A percentile compares a stretch with the other conserved stretches of the same genome.
Evolutionary conservation across 257 asterid genomes (phyloP).

Genomic region (Thymus mandschuricus): DNA sequence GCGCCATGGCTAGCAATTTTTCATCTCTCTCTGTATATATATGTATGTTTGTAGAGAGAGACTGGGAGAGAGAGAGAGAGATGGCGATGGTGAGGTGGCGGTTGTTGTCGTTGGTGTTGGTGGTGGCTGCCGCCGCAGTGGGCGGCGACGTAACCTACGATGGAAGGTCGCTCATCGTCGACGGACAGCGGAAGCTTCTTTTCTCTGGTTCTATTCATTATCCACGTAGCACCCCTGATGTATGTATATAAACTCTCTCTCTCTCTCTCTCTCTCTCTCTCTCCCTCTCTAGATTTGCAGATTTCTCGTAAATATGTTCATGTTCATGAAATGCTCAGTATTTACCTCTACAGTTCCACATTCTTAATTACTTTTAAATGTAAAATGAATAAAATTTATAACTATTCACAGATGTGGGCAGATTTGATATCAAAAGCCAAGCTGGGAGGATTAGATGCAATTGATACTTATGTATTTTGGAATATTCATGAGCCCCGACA

Average conservation of each 20-base stretch:
- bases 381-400: not conserved
- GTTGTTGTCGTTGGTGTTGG: not conserved
- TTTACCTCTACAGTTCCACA: no score
- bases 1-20: no score
- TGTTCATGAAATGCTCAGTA: no score
- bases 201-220: slow-evolving; percentile 94
- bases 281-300: no score
- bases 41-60: no score
- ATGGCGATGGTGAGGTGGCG: slow-evolving; percentile 35
- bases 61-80: not conserved
- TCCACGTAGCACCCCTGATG: slow-evolving; percentile 89
- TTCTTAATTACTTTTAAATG: no score
- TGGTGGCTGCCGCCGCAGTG: slow-evolving; percentile 31
- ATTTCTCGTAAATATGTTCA: no score
- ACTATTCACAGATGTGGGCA: slow-evolving; percentile 77
- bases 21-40: no score
- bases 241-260: slow-evolving; percentile 29
- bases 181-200: slow-evolving; percentile 64
- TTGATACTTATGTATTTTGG: slow-evolving; percentile 90
- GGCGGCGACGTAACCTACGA: slow-evolving; percentile 61
- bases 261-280: slow-evolving; percentile 17
- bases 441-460: slow-evolving; percentile 71
- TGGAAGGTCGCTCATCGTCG: slow-evolving; percentile 67
- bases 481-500: slow-evolving; percentile 75
- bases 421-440: slow-evolving; percentile 72